Base-by-base conservation (phyloP, 805 yeast genomes). In the Saccharomycopsis babjevae region DNA sequence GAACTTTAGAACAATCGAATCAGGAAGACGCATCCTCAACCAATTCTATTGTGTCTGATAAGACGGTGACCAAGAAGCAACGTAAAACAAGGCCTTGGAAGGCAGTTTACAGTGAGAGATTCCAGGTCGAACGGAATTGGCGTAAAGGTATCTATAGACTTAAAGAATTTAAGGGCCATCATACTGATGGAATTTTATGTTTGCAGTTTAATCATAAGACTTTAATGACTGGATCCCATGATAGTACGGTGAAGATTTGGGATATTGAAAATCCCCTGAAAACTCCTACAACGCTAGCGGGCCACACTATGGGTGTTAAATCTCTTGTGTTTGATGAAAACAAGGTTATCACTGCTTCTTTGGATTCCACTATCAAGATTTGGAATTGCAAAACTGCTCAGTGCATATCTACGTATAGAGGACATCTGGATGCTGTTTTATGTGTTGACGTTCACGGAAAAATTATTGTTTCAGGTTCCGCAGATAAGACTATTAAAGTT, bases 371-470 rank as follows among this genome's bases (percentile, higher is more conserved):
- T 0, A 90, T 94, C 64, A 86, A 92, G 67, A 96, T 94, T 43
- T 94, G 99, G 99, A 91, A 93, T 74, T 90, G 90, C 73, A 86
- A 87, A 65, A 90, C 96, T 0, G 99, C 99, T 42, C 88, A 88
- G 71, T 93, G 97, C 69, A 84, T 94, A 25, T 88, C 97, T 7
- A 92, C 98, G 0, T 91, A 94, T 73, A 78, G 93, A 50, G 98
- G 98, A 2, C 98, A 94, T 74, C 85, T 84, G 57, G 94, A 88
- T 68, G 84, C 89, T 57, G 96, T 94, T 3, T 77, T 88, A 50
- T 83, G 89, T 65, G 90, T 94, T 58, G 97, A 93, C 72, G 88
- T 90, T 66, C 78, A 78, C 65, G 65, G 60, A 18, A 89, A 89
- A 68, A 78, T 89, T 36, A 91, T 94, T 68, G 97, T 91, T 0